Evolutionary conservation across 1,139 yeast genomes (phyloP), one percentile per base, ranked within the genome.

Genomic region (Taphrina deformans): DNA sequence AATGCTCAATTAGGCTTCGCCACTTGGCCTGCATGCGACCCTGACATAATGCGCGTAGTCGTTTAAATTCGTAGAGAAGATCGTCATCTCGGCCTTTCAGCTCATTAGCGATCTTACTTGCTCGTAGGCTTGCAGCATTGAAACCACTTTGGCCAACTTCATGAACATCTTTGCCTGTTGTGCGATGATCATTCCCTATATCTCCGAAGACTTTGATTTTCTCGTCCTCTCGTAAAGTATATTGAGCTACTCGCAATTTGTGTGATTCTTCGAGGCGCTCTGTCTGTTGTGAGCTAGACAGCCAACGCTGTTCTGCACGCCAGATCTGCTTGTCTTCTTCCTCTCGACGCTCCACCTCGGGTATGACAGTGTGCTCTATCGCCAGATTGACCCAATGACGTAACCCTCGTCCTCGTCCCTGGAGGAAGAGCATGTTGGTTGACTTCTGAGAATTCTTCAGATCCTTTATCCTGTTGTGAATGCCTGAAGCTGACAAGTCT

Each of bases 21-120:
- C 63, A 59, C 14, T 24, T 29, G 23, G 44, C 16, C 29, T 50
- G 63, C 63, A 59, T 59, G 2, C 63, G 55, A 26, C 12, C n/a
- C 40, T 50, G 21, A 33, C 63, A 59, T 40, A 33, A 18, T 26
- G 50, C 24, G 18, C 40, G 56, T 23, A 59, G 27, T 12, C 38
- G 18, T 18, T 41, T 48, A 35, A 59, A 50, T 38, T 53, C 48
- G 18, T 7, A 53, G 35, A 40, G 12, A 46, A 53, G 35, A 21
- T 59, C 56, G 21, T 50, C 56, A 6, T 38, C 63, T 3, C 46
- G 31, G 1, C 29, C 40, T 23, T 40, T 38, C 38, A 59, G 24
- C 21, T 31, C 26, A 31, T 3, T 38, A 7, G 41, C 24, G 10
- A 59, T 59, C 21, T 26, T 23, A 16, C 6, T n/a, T 29, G 63